Evolutionary conservation across 805 yeast species (phyloP).

Genomic region (Ogataea chonburiensis): DNA sequence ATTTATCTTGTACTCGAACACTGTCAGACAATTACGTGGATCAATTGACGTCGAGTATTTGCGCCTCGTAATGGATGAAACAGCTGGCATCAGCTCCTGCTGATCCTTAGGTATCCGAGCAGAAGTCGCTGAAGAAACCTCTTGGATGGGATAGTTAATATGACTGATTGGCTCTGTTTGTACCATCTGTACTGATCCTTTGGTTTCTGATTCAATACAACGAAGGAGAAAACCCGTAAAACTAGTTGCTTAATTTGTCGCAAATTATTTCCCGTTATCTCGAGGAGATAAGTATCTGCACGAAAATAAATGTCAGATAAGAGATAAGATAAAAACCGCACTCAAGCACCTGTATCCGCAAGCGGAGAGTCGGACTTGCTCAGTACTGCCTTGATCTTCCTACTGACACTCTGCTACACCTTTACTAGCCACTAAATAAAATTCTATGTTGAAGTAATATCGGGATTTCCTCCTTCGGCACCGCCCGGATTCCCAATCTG

Average conservation of each 20-base stretch:
- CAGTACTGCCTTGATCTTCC: no score
- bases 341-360: no score
- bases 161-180: constrained; percentile 8
- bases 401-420: no score
- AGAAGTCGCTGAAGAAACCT: constrained; percentile 15
- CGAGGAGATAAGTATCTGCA: constrained; percentile 15
- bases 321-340: constrained; percentile 13
- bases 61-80: constrained; percentile 31
- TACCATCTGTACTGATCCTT: not conserved
- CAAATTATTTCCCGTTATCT: constrained; percentile 12
- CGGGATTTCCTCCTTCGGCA: constrained; percentile 1
- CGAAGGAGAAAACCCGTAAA: constrained; percentile 9
- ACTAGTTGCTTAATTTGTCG: constrained; percentile 12
- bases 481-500: constrained; percentile 10
- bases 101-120: constrained; percentile 23
- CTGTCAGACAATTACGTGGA: constrained; percentile 66
- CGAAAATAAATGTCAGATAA: constrained; percentile 12
- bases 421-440: no score
- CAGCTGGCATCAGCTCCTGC: constrained; percentile 22
- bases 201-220: not conserved
- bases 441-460: no score
- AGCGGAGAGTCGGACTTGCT: not conserved
- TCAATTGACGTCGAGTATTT: constrained; percentile 74
- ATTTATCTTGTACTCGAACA: constrained; percentile 67
- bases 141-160: constrained; percentile 30